These are phyloP conservation scores for Petasospora fabianii DNA, from an alignment of 1,139 yeast species.

Conservation along the genomic window DNA sequence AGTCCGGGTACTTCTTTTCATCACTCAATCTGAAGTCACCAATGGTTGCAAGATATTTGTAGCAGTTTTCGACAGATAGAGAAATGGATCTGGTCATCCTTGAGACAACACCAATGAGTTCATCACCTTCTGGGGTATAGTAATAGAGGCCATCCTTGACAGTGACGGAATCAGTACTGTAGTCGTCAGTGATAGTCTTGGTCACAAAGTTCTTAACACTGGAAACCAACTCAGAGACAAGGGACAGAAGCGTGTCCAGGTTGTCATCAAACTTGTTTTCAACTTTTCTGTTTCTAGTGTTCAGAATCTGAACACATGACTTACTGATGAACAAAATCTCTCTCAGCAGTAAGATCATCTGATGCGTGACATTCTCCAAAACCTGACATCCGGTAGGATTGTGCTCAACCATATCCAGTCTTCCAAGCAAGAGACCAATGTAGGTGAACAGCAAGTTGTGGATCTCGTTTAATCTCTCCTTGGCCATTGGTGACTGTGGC, in stretches of 20 bases:
- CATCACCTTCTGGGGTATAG: conserved; percentile 65
- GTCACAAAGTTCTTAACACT: conserved; percentile 62
- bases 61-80: conserved; percentile 44
- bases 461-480: conserved; percentile 69
- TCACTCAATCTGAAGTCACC: conserved; percentile 71
- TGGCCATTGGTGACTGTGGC: conserved; percentile 61
- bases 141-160: conserved; percentile 36
- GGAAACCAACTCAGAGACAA: conserved; percentile 63
- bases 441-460: conserved; percentile 66
- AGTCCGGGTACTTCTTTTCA: conserved; percentile 72
- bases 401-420: conserved; percentile 72
- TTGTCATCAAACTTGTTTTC: conserved; percentile 40
- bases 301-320: conserved; percentile 35
- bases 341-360: conserved; percentile 57
- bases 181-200: conserved; percentile 38
- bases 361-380: conserved; percentile 63
- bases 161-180: conserved; percentile 7
- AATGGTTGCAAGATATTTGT: conserved; percentile 47
- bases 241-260: conserved; percentile 51
- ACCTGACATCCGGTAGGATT: conserved; percentile 66
- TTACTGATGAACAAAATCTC: conserved; percentile 64
- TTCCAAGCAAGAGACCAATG: conserved; percentile 66
- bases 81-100: conserved; percentile 60
- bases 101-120: conserved; percentile 56
- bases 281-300: conserved; percentile 29